phyloP scores from a whole-genome alignment of 371 early-diverging fungal species.

The Mucor sp. region DNA sequence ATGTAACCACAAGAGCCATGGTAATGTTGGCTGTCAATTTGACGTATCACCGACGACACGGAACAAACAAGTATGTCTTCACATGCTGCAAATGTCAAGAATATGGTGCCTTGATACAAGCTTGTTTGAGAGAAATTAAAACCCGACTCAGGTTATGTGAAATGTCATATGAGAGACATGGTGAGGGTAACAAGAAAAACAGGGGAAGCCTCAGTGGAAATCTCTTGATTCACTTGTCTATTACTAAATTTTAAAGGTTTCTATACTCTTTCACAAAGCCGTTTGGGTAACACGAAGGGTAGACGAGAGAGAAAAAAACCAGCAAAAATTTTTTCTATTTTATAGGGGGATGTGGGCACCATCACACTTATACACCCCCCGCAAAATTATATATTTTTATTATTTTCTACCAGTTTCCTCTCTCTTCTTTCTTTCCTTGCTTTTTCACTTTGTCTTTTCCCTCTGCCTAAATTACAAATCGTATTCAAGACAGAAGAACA shows the following conservation, averaged over 20 bases:
- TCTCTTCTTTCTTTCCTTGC: background rate
- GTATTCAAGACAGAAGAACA: background rate
- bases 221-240: background rate
- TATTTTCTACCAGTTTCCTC: background rate
- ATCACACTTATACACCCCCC: slow-evolving; percentile 1
- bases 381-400: background rate
- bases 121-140: background rate
- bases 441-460: background rate
- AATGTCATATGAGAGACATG: background rate
- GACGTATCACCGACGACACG: background rate
- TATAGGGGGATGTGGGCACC: background rate
- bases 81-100: background rate
- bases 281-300: background rate
- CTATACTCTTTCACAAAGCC: background rate
- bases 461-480: background rate
- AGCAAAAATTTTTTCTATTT: background rate
- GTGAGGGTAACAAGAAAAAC: background rate
- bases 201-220: background rate
- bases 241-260: background rate
- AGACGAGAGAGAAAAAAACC: background rate
- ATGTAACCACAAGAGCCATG: background rate
- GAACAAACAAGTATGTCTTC: background rate
- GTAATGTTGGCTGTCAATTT: background rate
- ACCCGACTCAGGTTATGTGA: background rate
- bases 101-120: background rate